Percentiles rank a stretch among this genome's conserved stretches.
Conservation (phyloP, 2,329 filamentous ascomycete species). For the Macroventuria anomochaeta region DNA sequence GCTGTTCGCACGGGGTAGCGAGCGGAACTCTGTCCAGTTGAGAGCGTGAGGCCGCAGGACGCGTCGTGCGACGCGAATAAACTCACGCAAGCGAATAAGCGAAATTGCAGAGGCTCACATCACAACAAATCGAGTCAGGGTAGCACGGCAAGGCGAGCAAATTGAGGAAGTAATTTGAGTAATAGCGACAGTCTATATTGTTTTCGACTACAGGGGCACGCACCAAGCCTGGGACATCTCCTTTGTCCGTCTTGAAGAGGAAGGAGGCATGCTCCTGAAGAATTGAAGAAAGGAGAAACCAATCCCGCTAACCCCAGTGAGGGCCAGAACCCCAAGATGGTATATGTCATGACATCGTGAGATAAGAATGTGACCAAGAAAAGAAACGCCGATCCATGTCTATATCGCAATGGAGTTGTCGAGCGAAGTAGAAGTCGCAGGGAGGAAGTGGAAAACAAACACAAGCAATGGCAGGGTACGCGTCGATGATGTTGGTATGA, state of each 20-base stretch:
- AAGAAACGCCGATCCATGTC: constrained; percentile 15
- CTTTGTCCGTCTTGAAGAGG: constrained; percentile 11
- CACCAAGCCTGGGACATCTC: constrained; percentile 19
- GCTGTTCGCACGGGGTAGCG: constrained; percentile 3
- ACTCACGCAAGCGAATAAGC: constrained; percentile 9
- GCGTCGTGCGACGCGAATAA: constrained; percentile 12
- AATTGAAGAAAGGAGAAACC: constrained; percentile 27
- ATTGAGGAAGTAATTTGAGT: constrained; percentile 11
- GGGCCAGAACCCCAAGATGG: constrained; percentile 31
- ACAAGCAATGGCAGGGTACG: constrained; percentile 37
- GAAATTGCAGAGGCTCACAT: constrained; percentile 15
- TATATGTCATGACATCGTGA: constrained; percentile 46
- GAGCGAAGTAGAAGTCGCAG: constrained; percentile 18
- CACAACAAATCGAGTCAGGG: constrained; percentile 10
- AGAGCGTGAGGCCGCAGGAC: not conserved
- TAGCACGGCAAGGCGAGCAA: not conserved
- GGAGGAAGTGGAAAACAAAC: constrained; percentile 13
- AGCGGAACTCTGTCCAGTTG: not conserved
- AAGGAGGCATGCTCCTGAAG: constrained; percentile 15
- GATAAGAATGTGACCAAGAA: constrained; percentile 32
- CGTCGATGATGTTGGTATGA: constrained; percentile 33
- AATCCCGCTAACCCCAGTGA: constrained; percentile 29
- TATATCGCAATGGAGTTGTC: constrained; percentile 6
- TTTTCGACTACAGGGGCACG: constrained; percentile 12
- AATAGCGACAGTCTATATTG: constrained; percentile 22